Percentiles rank a stretch among this genome's conserved stretches.
Evolutionary conservation across 1,284 basidiomycete species (phyloP).

Genomic region (Trametes versicolor): DNA sequence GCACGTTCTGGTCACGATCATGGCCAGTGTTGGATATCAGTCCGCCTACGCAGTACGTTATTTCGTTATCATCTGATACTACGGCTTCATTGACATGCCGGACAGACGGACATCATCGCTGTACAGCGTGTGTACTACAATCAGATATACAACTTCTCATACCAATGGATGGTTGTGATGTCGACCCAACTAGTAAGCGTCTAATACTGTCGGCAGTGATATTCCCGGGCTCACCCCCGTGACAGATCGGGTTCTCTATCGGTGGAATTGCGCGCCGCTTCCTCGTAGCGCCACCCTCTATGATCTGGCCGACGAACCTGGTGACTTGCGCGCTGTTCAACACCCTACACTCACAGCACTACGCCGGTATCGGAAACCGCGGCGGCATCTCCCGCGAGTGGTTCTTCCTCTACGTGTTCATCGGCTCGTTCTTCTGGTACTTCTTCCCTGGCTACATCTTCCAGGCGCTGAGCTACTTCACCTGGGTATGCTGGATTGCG

Average conservation of each 20-base stretch:
- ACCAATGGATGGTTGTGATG: slow-evolving; percentile 85
- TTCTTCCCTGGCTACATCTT: slow-evolving; percentile 60
- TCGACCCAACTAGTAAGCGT: slow-evolving; percentile 72
- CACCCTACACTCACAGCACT: slow-evolving; percentile 72
- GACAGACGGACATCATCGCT: slow-evolving; percentile 78
- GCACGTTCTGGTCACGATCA: slow-evolving; percentile 70
- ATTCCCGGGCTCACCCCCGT: slow-evolving; percentile 70
- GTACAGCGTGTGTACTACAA: slow-evolving; percentile 79
- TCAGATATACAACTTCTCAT: slow-evolving; percentile 69
- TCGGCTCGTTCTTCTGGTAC: slow-evolving; percentile 42
- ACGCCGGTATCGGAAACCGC: slow-evolving; percentile 68
- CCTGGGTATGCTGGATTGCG: slow-evolving; percentile 72
- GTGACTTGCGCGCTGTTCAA: slow-evolving; percentile 87
- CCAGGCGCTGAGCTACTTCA: slow-evolving; percentile 55
- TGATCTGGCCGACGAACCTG: slow-evolving; percentile 77
- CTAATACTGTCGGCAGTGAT: background rate
- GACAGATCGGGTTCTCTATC: slow-evolving; percentile 86
- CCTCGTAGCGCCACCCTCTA: slow-evolving; percentile 74
- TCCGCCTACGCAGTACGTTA: slow-evolving; percentile 51
- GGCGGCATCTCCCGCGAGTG: slow-evolving; percentile 63
- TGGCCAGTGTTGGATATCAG: slow-evolving; percentile 59
- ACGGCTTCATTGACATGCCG: slow-evolving; percentile 4
- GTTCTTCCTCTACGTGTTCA: slow-evolving; percentile 44
- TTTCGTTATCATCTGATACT: slow-evolving; percentile 9
- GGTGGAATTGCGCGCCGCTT: slow-evolving; percentile 70